Evolutionary conservation across 2,329 filamentous ascomycete species (phyloP).

Genomic region (Cryphonectria carpinicola): DNA sequence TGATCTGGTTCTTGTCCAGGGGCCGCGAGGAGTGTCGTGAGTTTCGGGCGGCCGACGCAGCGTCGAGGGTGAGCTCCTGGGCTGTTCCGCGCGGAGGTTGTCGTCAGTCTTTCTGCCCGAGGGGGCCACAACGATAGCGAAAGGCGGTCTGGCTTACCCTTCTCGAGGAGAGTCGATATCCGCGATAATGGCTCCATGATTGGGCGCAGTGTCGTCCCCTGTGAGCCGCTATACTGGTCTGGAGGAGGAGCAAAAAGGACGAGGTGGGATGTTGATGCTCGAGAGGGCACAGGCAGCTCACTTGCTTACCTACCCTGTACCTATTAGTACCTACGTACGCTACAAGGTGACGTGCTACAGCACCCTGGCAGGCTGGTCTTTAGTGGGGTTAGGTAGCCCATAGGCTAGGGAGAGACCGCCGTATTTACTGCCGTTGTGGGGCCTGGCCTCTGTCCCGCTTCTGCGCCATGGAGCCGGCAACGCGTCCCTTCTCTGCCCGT

Average conservation of each 20-base stretch:
- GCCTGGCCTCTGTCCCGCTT: background rate
- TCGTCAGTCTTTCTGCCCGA: conserved; percentile 24
- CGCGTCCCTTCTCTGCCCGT: background rate
- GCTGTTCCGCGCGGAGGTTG: conserved; percentile 56
- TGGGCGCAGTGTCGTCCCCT: background rate
- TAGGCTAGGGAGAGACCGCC: background rate
- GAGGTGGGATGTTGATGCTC: background rate
- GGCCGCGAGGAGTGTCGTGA: conserved; percentile 64
- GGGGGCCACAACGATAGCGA: background rate
- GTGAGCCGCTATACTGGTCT: background rate
- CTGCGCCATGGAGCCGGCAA: background rate
- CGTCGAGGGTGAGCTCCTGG: conserved; percentile 95
- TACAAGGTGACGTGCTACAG: conserved; percentile 5
- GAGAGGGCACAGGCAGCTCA: background rate
- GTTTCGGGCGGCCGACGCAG: conserved; percentile 82
- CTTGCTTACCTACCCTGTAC: too few species aligned
- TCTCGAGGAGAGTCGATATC: conserved; percentile 93
- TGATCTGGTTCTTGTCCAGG: conserved; percentile 81
- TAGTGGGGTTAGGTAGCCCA: conserved; percentile 1
- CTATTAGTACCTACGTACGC: background rate
- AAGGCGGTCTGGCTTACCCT: conserved; percentile 63
- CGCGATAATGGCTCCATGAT: conserved; percentile 93
- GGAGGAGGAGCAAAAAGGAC: background rate
- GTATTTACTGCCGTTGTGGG: background rate
- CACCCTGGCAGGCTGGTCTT: background rate